Evolutionary conservation across 2,329 filamentous ascomycete species (phyloP), one percentile per base, ranked within the genome.

Genomic region (Catunica adiposa): DNA sequence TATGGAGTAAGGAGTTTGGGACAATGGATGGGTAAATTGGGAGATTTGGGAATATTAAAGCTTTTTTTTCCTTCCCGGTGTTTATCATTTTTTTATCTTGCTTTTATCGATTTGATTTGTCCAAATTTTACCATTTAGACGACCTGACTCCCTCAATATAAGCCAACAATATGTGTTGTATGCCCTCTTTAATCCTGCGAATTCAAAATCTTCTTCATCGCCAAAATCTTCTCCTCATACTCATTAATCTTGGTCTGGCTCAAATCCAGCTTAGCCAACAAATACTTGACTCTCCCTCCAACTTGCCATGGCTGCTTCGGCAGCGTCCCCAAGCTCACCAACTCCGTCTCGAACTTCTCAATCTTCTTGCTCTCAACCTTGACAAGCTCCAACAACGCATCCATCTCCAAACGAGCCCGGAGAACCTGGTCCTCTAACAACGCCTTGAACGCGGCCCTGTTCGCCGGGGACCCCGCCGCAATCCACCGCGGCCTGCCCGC

Each of bases 391-490:
- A 72, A 74, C 22, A 94, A 63, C 17, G 89, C 73, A 1, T 79
- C 77, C 9, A 94, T 71, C 63, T 88, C 83, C 66, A 96, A 78
- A 61, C 82, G 79, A 37, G 84, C 83, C 44, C 76, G 75, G 44
- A 96, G 73, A 0, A 88, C 86, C 5, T 75, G 73, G 64, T 96
- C 89, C 48, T 78, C 70, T 0, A 81, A 76, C 38, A 96, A 70
- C 38, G 78, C 73, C 58, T 76, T 75, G 70, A 97, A 97, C 0
- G 89, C 89, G 1, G 89, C 81, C 57, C 82, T 80, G 67, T 90
- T 94, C 25, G 97, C 84, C 0, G 90, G 89, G 64, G 86, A 88
- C 22, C 89, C 89, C 0, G 88, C 84, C 55, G 77, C 82, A 66
- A 97, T 85, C 31, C 73, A 74, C 57, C 82, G 79, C 0, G 92